These are phyloP conservation scores for Candida ascalaphidarum DNA, from an alignment of 805 yeast species.

Conservation along the genomic window DNA sequence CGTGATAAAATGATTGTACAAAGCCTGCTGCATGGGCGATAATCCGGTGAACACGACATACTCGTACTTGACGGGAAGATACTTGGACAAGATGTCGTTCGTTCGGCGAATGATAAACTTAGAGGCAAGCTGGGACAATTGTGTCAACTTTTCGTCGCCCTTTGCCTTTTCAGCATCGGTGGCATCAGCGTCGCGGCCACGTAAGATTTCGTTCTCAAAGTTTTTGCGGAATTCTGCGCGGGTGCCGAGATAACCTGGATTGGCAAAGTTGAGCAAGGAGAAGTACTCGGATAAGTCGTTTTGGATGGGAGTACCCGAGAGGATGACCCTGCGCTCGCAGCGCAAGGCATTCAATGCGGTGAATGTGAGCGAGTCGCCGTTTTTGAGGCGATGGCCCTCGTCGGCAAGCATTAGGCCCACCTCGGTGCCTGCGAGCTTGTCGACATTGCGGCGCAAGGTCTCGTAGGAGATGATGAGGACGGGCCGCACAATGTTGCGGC, in stretches of 20 bases:
- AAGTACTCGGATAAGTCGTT: slow-evolving; percentile 92
- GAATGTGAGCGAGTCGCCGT: slow-evolving; percentile 88
- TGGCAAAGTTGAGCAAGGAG: slow-evolving; percentile 82
- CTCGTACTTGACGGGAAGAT: slow-evolving; percentile 91
- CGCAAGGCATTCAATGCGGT: slow-evolving; percentile 77
- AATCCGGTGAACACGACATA: slow-evolving; percentile 90
- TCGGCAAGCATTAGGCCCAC: slow-evolving; percentile 72
- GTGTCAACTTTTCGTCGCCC: slow-evolving; percentile 64
- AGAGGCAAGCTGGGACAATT: slow-evolving; percentile 69
- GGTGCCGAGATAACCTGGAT: slow-evolving; percentile 87
- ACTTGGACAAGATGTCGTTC: slow-evolving; percentile 88
- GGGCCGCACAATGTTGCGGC: slow-evolving; percentile 85
- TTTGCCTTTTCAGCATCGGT: slow-evolving; percentile 63
- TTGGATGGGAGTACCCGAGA: slow-evolving; percentile 96
- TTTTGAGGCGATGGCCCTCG: slow-evolving; percentile 36
- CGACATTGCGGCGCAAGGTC: slow-evolving; percentile 80
- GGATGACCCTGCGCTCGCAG: slow-evolving; percentile 81
- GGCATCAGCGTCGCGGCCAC: slow-evolving; percentile 87
- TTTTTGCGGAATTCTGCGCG: slow-evolving; percentile 76
- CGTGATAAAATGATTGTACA: slow-evolving; percentile 68
- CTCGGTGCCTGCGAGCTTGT: slow-evolving; percentile 62
- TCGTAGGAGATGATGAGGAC: slow-evolving; percentile 92
- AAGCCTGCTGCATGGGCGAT: slow-evolving; percentile 62
- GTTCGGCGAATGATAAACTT: slow-evolving; percentile 91
- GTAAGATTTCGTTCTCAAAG: slow-evolving; percentile 70